Evolutionary conservation across 805 yeast genomes (phyloP).

Genomic region (Monosporozyma solicola): DNA sequence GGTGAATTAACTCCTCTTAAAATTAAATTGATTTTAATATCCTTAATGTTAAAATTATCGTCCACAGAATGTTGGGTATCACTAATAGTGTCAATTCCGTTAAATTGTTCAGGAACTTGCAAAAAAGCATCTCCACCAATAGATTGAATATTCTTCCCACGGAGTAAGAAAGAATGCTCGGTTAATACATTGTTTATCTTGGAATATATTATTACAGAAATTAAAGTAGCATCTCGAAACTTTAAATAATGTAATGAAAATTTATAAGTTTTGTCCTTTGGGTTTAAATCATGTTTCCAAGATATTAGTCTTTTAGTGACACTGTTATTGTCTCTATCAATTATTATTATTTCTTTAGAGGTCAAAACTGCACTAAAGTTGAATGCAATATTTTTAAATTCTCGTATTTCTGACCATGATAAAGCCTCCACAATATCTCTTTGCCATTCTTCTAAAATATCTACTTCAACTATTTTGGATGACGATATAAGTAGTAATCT

Average conservation of each 20-base stretch:
- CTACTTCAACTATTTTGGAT: conserved; percentile 32
- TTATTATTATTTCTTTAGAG: conserved; percentile 53
- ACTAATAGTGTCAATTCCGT: conserved; percentile 1
- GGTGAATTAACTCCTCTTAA: conserved; percentile 1
- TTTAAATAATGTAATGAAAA: conserved; percentile 28
- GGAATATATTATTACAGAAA: conserved; percentile 15
- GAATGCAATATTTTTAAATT: conserved; percentile 30
- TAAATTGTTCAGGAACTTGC: conserved; percentile 6
- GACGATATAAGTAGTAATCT: conserved; percentile 35
- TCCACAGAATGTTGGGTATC: neutral
- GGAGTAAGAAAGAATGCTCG: conserved; percentile 11
- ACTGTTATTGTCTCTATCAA: conserved; percentile 28
- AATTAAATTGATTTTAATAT: conserved; percentile 2
- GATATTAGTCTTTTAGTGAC: conserved; percentile 44
- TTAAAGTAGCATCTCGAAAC: conserved; percentile 2
- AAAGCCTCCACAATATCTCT: conserved; percentile 39
- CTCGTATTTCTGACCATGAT: conserved; percentile 46
- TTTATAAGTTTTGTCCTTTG: conserved; percentile 44
- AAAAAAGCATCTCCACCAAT: conserved; percentile 11
- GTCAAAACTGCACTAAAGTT: conserved; percentile 48
- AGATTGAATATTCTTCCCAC: conserved; percentile 10
- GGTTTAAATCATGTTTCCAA: conserved; percentile 63
- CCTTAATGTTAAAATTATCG: neutral
- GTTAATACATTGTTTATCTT: conserved; percentile 13
- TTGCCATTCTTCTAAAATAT: conserved; percentile 25